Conservation (phyloP, 306 rosid species). For the Rosa lucieae region DNA sequence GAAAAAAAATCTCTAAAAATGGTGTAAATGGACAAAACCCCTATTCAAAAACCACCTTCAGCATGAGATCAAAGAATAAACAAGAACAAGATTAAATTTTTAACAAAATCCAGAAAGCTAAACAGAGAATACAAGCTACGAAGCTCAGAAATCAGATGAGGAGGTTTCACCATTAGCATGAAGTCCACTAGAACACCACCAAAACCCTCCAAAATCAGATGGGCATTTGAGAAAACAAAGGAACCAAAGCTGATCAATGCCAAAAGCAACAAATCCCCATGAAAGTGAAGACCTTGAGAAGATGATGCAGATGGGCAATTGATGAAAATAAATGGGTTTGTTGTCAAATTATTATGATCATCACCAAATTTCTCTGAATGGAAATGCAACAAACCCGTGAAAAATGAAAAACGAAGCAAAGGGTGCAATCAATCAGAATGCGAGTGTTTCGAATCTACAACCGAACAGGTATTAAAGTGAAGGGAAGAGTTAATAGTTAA, state of each 20-base stretch:
- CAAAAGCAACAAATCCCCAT: constrained; percentile 13
- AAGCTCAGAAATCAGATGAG: constrained; percentile 9
- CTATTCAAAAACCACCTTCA: background rate
- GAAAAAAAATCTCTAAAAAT: too few species aligned
- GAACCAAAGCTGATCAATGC: constrained; percentile 8
- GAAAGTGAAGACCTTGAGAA: background rate
- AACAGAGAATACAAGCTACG: constrained; percentile 13
- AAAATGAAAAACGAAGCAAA: constrained; percentile 4
- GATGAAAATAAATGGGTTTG: constrained; percentile 12
- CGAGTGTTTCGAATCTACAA: constrained; percentile 26
- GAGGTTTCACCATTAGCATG: constrained; percentile 19
- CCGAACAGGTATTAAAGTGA: constrained; percentile 16
- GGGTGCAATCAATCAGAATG: constrained; percentile 25
- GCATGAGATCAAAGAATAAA: constrained; percentile 19
- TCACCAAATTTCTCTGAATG: background rate
- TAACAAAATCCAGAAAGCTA: constrained; percentile 15
- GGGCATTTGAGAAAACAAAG: constrained; percentile 10
- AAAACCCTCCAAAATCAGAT: constrained; percentile 12
- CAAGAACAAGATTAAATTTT: background rate
- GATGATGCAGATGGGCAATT: constrained; percentile 13
- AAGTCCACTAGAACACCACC: background rate
- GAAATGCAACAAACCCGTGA: constrained; percentile 19
- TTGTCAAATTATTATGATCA: background rate
- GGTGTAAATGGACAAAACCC: too few species aligned
- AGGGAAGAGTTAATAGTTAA: background rate